These are phyloP conservation scores for Microglena sp. DNA, from an alignment of 139 green algal genomes.

Conservation along the genomic window DNA sequence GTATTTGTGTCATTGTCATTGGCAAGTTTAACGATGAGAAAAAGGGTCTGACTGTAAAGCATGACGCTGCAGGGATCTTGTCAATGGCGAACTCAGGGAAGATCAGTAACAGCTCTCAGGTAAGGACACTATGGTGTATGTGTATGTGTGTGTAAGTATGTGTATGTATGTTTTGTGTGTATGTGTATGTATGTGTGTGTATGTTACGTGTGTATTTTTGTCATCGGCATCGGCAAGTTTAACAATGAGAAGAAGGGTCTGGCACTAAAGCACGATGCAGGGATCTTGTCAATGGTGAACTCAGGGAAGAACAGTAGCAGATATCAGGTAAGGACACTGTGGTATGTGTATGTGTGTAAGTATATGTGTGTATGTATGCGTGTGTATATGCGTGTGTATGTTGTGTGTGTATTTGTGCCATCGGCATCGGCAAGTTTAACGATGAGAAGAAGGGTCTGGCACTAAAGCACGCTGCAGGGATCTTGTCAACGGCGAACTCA, in stretches of 20 bases:
- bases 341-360: too few relatives aligned
- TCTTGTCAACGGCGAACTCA: conserved; percentile 74
- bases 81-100: too few relatives aligned
- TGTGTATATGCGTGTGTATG: too few relatives aligned
- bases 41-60: conserved; percentile 57
- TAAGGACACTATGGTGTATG: too few relatives aligned
- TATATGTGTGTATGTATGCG: too few relatives aligned
- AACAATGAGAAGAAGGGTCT: conserved; percentile 75
- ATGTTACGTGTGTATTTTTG: too few relatives aligned
- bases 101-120: too few relatives aligned
- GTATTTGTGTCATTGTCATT: too few relatives aligned
- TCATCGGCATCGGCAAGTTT: conserved; percentile 70
- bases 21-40: conserved; percentile 78
- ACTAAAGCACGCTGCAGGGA: conserved; percentile 57
- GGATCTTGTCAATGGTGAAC: conserved; percentile 77
- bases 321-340: conserved; percentile 39
- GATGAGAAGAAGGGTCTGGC: conserved; percentile 71
- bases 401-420: too few relatives aligned
- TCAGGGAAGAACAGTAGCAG: conserved; percentile 82
- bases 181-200: too few relatives aligned
- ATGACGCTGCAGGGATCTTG: conserved; percentile 38
- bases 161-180: too few relatives aligned
- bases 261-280: conserved; percentile 59
- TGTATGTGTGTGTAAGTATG: too few relatives aligned
- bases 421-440: conserved; percentile 72